These are phyloP conservation scores for Sonneratia alba DNA, from an alignment of 345 rosid genomes.

Conservation along the genomic window DNA sequence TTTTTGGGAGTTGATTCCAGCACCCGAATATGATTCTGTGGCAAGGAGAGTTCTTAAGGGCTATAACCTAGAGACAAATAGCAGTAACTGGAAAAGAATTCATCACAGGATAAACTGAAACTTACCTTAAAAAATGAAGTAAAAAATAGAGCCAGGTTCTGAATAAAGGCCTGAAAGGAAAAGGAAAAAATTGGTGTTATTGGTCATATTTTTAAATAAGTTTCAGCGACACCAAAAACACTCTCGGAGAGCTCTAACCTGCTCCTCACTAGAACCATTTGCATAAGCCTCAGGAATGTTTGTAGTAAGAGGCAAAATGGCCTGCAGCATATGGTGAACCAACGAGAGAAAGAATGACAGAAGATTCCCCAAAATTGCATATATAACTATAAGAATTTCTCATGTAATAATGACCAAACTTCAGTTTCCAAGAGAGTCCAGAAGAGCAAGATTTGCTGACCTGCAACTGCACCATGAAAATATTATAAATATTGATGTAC, in stretches of 20 bases:
- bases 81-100: neutral
- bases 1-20: constrained; percentile 68
- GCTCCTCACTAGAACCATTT: constrained; percentile 77
- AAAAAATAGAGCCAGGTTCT: constrained; percentile 93
- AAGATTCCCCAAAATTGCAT: neutral
- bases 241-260: constrained; percentile 33
- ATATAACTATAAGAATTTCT: too few relatives aligned
- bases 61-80: neutral
- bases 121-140: constrained; percentile 91
- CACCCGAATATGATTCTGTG: constrained; percentile 80
- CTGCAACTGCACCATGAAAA: constrained; percentile 84
- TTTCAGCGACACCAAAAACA: neutral
- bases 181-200: neutral
- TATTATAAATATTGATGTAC: constrained; percentile 67
- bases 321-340: constrained; percentile 24
- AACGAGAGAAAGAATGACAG: neutral
- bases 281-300: constrained; percentile 91
- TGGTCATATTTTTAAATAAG: neutral
- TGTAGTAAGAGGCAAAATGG: constrained; percentile 65
- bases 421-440: neutral
- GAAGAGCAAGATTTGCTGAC: constrained; percentile 20
- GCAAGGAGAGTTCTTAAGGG: neutral
- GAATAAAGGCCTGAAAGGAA: constrained; percentile 82
- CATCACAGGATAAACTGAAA: neutral
- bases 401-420: neutral